Conservation (phyloP, 129 eudicot genomes). For the Flaveria sonorensis region DNA sequence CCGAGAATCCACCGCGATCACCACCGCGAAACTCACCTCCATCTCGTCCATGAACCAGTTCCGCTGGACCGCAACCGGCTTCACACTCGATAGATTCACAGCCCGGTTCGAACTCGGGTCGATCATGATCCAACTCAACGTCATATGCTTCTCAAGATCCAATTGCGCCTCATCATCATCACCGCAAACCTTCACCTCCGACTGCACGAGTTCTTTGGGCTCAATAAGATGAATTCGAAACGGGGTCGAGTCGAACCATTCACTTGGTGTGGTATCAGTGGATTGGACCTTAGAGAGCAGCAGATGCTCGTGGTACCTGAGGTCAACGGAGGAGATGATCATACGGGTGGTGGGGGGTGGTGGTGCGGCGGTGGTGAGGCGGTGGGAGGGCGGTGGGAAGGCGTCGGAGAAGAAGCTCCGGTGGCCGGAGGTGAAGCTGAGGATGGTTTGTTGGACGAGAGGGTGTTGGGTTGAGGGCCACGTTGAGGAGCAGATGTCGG, state of each 20-base stretch:
- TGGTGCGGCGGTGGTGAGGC: not conserved
- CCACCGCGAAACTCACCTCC: conserved; percentile 36
- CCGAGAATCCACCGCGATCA: not conserved
- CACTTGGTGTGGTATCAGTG: conserved; percentile 20
- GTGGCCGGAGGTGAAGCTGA: conserved; percentile 45
- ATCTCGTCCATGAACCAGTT: conserved; percentile 42
- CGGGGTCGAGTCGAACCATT: conserved; percentile 35
- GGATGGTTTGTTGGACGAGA: conserved; percentile 2
- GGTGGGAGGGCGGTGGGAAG: conserved; percentile 9
- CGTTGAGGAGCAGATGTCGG: conserved; percentile 40
- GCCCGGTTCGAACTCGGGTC: conserved; percentile 39
- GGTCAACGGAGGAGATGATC: conserved; percentile 38
- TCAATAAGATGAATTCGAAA: conserved; percentile 38
- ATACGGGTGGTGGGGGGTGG: not conserved
- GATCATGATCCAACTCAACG: conserved; percentile 39
- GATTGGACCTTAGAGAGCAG: conserved; percentile 33
- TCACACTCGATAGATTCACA: conserved; percentile 33
- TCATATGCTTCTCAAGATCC: conserved; percentile 19
- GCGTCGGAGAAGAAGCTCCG: conserved; percentile 41
- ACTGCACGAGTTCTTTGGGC: conserved; percentile 34
- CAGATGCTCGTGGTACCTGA: conserved; percentile 8
- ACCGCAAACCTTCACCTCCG: conserved; percentile 6
- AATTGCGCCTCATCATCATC: conserved; percentile 9
- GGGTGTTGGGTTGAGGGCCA: conserved; percentile 45
- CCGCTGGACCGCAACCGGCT: conserved; percentile 35